phyloP scores from a whole-genome alignment of 352 stramenopile species.

The Pythium brassicae region DNA sequence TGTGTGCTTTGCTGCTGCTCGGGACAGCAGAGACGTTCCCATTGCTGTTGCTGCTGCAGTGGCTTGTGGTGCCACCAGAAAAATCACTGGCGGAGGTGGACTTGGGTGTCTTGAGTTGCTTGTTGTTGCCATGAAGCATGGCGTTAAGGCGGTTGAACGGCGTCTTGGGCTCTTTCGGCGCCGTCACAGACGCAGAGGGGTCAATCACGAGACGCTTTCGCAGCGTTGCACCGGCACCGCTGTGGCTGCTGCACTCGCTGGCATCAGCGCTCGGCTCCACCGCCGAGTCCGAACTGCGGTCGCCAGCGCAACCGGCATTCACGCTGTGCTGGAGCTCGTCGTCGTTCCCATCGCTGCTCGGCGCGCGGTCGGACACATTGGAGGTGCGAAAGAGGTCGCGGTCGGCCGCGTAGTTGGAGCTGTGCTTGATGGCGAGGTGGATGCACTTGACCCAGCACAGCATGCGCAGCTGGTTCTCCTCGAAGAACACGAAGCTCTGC shows the following conservation, averaged over 20 bases:
- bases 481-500: constrained; percentile 71
- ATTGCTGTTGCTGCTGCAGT: not conserved
- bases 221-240: not conserved
- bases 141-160: constrained; percentile 27
- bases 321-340: constrained; percentile 2
- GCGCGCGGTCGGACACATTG: constrained; percentile 3
- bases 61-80: not conserved
- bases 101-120: constrained; percentile 31
- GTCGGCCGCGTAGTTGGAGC: constrained; percentile 22
- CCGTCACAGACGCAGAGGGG: constrained; percentile 3
- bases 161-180: constrained; percentile 12
- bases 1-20: not conserved
- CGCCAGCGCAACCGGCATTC: constrained; percentile 22
- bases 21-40: not conserved
- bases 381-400: constrained; percentile 38
- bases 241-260: not conserved
- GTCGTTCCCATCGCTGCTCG: constrained; percentile 4
- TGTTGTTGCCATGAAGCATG: constrained; percentile 30
- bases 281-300: constrained; percentile 10
- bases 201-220: constrained; percentile 31
- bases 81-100: constrained; percentile 11
- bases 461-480: constrained; percentile 65
- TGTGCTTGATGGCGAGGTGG: constrained; percentile 55
- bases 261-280: not conserved
- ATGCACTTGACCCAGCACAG: constrained; percentile 78